Evolutionary conservation across 2,329 filamentous ascomycete species (phyloP).

Genomic region (Huntiella abstrusa): DNA sequence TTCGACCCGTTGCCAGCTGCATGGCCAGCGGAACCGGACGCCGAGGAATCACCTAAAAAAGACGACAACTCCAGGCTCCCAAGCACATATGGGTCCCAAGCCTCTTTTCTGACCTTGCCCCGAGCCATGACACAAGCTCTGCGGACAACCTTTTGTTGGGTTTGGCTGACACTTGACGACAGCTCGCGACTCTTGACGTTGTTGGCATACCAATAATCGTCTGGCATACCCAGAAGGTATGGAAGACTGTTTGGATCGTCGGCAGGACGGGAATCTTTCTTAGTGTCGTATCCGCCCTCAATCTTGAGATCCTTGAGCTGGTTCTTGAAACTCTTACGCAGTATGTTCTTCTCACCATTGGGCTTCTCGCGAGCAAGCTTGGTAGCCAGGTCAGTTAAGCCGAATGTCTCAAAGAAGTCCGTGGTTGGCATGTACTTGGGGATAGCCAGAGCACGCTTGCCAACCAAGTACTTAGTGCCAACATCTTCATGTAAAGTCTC

Average conservation of each 20-base stretch:
- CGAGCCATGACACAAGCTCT: conserved; percentile 38
- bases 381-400: conserved; percentile 35
- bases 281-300: conserved; percentile 40
- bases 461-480: conserved; percentile 47
- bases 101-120: conserved; percentile 19
- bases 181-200: conserved; percentile 36
- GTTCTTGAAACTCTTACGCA: conserved; percentile 50
- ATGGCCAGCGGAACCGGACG: conserved; percentile 5
- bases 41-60: conserved; percentile 3
- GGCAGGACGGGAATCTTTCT: conserved; percentile 30
- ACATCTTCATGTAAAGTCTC: conserved; percentile 48
- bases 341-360: conserved; percentile 47
- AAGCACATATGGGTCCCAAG: conserved; percentile 13
- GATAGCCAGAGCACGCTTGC: conserved; percentile 20
- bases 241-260: conserved; percentile 31
- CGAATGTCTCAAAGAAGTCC: conserved; percentile 41
- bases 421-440: conserved; percentile 19
- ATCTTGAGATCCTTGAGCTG: conserved; percentile 46
- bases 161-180: conserved; percentile 29
- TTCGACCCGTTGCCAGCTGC: conserved; percentile 3
- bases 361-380: conserved; percentile 44
- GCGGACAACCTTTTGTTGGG: conserved; percentile 24
- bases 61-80: conserved; percentile 8
- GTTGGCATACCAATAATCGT: conserved; percentile 38
- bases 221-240: conserved; percentile 30